Percentiles rank a stretch among this genome's conserved stretches.
Conservation (phyloP, 345 rosid species). For the Gossypium herbaceum region DNA sequence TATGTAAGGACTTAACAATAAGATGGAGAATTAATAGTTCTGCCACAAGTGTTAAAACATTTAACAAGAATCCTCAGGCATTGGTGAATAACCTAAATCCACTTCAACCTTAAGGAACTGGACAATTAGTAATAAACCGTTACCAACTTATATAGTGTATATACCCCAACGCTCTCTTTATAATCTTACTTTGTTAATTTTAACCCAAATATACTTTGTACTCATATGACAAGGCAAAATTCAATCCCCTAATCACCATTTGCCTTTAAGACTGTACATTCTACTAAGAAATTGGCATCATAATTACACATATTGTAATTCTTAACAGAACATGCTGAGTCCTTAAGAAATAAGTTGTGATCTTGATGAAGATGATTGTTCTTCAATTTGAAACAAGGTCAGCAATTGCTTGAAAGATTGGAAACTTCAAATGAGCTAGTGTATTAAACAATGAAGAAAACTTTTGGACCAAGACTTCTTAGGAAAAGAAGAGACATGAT, state of each 20-base stretch:
- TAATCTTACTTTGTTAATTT: not conserved
- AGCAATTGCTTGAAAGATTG: not conserved
- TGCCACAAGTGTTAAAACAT: not conserved
- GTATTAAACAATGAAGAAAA: not conserved
- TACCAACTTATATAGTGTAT: not conserved
- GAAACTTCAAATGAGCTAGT: not conserved
- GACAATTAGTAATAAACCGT: not conserved
- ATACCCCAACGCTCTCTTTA: not conserved
- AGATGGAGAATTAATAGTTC: not conserved
- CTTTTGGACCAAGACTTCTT: not conserved
- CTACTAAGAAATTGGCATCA: not conserved
- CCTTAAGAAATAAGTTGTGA: not conserved
- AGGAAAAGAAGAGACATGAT: not conserved
- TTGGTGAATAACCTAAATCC: not conserved
- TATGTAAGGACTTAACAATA: not conserved
- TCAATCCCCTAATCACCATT: not conserved
- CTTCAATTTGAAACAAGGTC: not conserved
- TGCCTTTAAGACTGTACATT: not conserved
- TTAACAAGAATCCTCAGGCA: not conserved
- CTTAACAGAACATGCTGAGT: not conserved
- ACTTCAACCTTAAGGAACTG: not conserved
- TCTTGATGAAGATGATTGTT: not conserved
- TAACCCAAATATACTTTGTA: not conserved
- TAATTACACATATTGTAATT: not conserved
- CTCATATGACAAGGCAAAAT: not conserved